These are phyloP conservation scores for Phycomyces blakesleeanus DNA, from an alignment of 192 early-diverging fungal species.

Conservation along the genomic window DNA sequence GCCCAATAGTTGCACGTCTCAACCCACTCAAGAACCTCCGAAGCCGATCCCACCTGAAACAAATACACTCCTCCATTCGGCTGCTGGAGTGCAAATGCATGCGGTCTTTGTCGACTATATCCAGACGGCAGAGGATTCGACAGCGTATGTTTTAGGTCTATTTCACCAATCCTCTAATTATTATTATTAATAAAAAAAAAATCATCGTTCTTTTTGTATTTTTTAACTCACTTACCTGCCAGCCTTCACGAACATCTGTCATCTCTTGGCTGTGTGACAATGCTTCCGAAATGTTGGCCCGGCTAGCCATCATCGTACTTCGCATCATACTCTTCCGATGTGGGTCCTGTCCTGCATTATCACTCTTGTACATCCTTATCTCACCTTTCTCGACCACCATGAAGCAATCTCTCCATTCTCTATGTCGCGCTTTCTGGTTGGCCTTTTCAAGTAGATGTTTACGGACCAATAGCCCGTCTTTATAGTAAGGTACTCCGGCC, in stretches of 20 bases:
- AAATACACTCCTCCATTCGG: constrained; percentile 78
- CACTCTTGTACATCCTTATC: constrained; percentile 62
- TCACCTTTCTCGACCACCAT: constrained; percentile 72
- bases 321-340: constrained; percentile 10
- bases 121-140: constrained; percentile 80
- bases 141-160: constrained; percentile 77
- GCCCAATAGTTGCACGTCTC: constrained; percentile 95
- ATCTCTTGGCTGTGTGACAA: background rate
- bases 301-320: constrained; percentile 6
- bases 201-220: background rate
- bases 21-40: constrained; percentile 80
- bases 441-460: constrained; percentile 80
- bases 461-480: constrained; percentile 79
- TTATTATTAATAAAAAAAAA: background rate
- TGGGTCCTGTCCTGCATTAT: background rate
- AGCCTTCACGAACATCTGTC: background rate
- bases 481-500: constrained; percentile 39
- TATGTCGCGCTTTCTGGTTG: constrained; percentile 74
- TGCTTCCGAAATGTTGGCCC: constrained; percentile 10
- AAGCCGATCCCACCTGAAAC: constrained; percentile 73
- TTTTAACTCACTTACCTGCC: background rate
- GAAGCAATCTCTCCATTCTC: constrained; percentile 82
- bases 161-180: constrained; percentile 34
- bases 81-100: constrained; percentile 85
- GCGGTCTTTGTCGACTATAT: constrained; percentile 68